Base-by-base conservation (phyloP, 768 basidiomycete genomes). In the Serendipita vermifera region DNA sequence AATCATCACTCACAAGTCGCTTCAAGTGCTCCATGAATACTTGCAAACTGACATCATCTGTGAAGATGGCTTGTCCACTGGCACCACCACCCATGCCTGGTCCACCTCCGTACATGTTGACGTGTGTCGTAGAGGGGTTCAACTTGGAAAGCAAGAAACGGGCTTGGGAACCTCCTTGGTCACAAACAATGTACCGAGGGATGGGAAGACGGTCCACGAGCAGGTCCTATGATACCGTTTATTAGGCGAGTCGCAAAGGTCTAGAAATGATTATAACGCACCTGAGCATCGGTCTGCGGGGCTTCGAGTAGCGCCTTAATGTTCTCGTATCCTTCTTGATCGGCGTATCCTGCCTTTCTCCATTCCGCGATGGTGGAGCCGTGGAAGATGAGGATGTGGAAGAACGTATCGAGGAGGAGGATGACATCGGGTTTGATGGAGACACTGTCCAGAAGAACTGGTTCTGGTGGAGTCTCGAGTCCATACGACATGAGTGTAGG, bases 381-480 rank as follows among this genome's bases (percentile, higher is more conserved):
- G 66, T 99, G 96, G 85, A 96, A 98, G 69, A 99, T 98, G 64
- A 98, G 84, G 62, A 98, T 96, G 67, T 99, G 94, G 90, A 99
- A 98, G 79, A 94, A 99, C 2, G 94, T 98, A 65, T 99, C 96
- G 55, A 99, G 83, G 7, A 99, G 79, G 29, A 99, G 82, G 65
- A 99, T 83, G 59, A 93, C 90, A 64, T 98, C 96, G 39, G 87
- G 87, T 69, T 94, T 92, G 72, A 98, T 97, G 48, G 94, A 98
- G 40, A 99, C 83, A 54, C 89, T 93, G 73, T 99, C 96, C 31
- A 99, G 82, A 17, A 99, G 75, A 31, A 98, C 94, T 15, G 96
- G 96, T 63, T 92, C 88, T 13, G 96, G 84, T 7, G 82, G 78
- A 2, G 82, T 79, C 66, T 99, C 96, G 67, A 98, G 87, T 5